Evolutionary conservation across 139 green algal species (phyloP).

Genomic region (Micractinium sp.): DNA sequence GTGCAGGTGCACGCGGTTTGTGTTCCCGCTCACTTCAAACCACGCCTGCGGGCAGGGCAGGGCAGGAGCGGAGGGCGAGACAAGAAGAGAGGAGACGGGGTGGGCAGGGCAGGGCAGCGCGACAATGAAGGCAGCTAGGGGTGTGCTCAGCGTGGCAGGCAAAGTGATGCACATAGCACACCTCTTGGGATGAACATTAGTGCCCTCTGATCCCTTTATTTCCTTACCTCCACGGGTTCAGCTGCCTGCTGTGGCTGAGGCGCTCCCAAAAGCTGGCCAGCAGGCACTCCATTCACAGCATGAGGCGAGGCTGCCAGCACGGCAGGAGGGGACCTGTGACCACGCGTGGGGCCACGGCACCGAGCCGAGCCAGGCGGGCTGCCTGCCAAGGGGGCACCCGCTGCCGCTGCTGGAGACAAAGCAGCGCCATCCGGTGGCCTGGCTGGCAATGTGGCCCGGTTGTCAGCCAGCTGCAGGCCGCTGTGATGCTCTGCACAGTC

Average conservation of each 20-base stretch:
- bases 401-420: background rate
- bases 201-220: too few relatives aligned
- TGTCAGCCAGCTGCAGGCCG: background rate
- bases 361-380: background rate
- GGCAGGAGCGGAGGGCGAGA: background rate
- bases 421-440: background rate
- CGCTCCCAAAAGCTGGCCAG: background rate
- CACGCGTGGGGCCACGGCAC: background rate
- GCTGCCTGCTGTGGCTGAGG: background rate
- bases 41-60: background rate
- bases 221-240: background rate
- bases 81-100: background rate
- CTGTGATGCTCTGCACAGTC: constrained; percentile 4
- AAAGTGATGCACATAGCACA: too few relatives aligned
- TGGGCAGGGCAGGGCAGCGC: background rate
- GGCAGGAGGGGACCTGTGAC: background rate
- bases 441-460: too few relatives aligned
- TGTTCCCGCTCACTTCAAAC: constrained; percentile 80
- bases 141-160: background rate
- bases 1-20: constrained; percentile 81
- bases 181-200: too few relatives aligned
- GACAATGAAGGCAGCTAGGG: background rate
- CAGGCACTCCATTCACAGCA: background rate
- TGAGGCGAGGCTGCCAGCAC: background rate
- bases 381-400: background rate